Base-by-base conservation (phyloP, 768 basidiomycete genomes). In the Xerocomellus chrysenteron region DNA sequence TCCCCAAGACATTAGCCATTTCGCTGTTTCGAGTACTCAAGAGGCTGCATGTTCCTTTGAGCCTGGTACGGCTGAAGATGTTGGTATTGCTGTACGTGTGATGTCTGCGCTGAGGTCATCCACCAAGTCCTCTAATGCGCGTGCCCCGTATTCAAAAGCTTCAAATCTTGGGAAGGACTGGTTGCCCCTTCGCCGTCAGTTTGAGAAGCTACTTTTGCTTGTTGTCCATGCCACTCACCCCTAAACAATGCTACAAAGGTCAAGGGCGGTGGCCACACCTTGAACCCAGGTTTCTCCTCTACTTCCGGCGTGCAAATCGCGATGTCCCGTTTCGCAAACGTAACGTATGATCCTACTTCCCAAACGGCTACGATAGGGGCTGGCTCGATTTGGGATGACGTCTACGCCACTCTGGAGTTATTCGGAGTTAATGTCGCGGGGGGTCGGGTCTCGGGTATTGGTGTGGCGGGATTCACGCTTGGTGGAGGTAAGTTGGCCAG, bases 301-400 rank as follows among this genome's bases (percentile, higher is more conserved):
- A 86, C 85, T 0, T 57, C 65, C 1, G 85, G 84, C 33, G 78
- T 87, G 13, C 83, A 82, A 14, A 85, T 87, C 9, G 69, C 80
- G 9, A 80, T 86, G 82, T 66, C 57, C 39, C 70, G 75, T 2
- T 84, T 86, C 63, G 72, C 73, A 5, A 57, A 77, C 17, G 75
- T 82, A 21, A 70, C 51, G 2, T 84, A 82, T 50, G 65, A 82
- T 44, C 55, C 66, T 2, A 52, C 59, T 0, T 60, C 75, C 0
- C 71, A 77, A 52, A 83, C 78, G 0, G 81, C 68, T 2, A 71
- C 64, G 12, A 58, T 78, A 47, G 75, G 73, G 35, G 64, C 75
- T 9, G 76, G 77, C 6, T 63, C 82, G n/a, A 74, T 84, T 28
- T 88, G 85, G 86, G 86, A 89, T 63, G 80, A 86, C 35, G 84